Percentiles rank a stretch among this genome's conserved stretches.
Conservation (phyloP, 2,329 filamentous ascomycete species). For the Scleromitrula shiraiana region DNA sequence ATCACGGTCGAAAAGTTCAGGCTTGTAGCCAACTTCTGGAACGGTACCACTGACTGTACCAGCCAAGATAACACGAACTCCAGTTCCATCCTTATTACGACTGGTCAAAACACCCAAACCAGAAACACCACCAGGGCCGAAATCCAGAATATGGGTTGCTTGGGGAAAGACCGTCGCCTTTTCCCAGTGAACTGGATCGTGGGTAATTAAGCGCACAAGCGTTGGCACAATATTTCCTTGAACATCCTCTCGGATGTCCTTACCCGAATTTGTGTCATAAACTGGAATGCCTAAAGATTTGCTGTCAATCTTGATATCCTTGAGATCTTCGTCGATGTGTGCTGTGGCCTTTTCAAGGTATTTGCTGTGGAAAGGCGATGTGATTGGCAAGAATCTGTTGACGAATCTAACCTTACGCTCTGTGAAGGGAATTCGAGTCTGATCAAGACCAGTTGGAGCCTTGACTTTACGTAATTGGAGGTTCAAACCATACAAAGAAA, state of each 20-base stretch:
- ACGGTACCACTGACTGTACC: conserved; percentile 89
- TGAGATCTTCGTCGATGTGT: conserved; percentile 80
- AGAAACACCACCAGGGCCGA: conserved; percentile 93
- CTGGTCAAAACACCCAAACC: conserved; percentile 93
- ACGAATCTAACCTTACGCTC: conserved; percentile 94
- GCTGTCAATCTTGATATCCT: conserved; percentile 68
- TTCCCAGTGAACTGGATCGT: conserved; percentile 93
- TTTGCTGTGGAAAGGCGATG: conserved; percentile 95
- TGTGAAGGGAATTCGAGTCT: conserved; percentile 88
- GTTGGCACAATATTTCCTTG: conserved; percentile 76
- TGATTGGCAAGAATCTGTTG: conserved; percentile 95
- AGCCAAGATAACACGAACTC: conserved; percentile 90
- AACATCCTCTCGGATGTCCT: conserved; percentile 66
- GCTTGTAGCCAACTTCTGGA: conserved; percentile 91
- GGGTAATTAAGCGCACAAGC: conserved; percentile 86
- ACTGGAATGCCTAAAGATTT: conserved; percentile 74
- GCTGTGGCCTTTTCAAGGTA: conserved; percentile 78
- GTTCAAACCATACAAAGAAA: conserved; percentile 94
- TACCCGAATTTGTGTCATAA: conserved; percentile 81
- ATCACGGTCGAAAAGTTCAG: conserved; percentile 93
- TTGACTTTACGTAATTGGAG: conserved; percentile 93
- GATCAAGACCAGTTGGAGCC: conserved; percentile 92
- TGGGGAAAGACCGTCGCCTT: conserved; percentile 82
- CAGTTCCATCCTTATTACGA: conserved; percentile 97
- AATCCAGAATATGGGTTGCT: conserved; percentile 92